phyloP scores from a whole-genome alignment of 129 eudicot species.

The Artemisia annua region DNA sequence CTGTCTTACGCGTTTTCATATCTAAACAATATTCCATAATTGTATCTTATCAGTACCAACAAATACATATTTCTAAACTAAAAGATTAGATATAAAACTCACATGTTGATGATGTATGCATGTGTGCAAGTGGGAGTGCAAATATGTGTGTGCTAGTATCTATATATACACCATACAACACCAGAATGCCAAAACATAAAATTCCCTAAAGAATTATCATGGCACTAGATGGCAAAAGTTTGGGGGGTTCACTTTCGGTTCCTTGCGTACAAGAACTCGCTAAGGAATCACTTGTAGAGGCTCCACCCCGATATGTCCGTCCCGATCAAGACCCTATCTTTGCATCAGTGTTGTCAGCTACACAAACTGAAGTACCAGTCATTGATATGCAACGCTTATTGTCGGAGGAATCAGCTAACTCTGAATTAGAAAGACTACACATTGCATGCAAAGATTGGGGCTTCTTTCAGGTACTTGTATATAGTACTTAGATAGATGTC shows the following conservation, averaged over 20 bases:
- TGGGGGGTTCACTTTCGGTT: constrained; percentile 2
- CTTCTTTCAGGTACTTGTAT: constrained; percentile 40
- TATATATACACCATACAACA: background rate
- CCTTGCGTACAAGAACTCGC: constrained; percentile 1
- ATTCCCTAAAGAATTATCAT: background rate
- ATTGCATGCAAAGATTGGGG: constrained; percentile 39
- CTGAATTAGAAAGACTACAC: constrained; percentile 11
- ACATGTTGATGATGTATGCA: too few species aligned
- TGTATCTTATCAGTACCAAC: too few species aligned
- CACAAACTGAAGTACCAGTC: background rate
- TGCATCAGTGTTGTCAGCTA: background rate
- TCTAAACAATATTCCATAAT: too few species aligned
- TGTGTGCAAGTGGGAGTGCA: too few species aligned
- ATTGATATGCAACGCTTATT: constrained; percentile 3
- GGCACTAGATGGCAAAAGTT: background rate
- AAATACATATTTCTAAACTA: too few species aligned
- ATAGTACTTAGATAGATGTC: background rate
- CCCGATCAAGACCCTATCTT: background rate
- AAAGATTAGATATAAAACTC: too few species aligned
- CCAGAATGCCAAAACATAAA: background rate
- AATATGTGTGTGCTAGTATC: too few species aligned
- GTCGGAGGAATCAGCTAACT: background rate
- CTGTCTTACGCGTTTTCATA: too few species aligned
- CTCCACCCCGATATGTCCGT: background rate
- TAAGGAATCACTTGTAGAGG: background rate